These are phyloP conservation scores for Colletotrichum ledebouriae DNA, from an alignment of 2,329 filamentous ascomycete genomes.

Conservation along the genomic window DNA sequence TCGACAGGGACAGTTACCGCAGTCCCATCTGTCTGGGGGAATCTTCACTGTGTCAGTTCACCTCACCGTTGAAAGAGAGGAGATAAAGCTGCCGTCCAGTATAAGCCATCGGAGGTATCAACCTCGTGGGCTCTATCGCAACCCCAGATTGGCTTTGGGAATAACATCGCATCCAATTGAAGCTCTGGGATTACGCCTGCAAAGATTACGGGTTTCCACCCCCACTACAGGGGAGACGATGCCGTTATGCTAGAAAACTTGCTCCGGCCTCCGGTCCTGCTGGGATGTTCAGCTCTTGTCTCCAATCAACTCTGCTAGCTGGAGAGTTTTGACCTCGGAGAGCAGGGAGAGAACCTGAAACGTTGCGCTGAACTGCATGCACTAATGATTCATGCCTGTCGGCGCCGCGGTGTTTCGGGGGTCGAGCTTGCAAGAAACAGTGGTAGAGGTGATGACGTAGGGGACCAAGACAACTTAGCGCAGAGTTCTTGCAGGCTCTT, in stretches of 20 bases:
- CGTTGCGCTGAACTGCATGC: slow-evolving; percentile 10
- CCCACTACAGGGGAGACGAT: slow-evolving; percentile 30
- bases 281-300: slow-evolving; percentile 21
- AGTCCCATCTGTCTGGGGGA: slow-evolving; percentile 8
- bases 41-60: slow-evolving; percentile 10
- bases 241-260: slow-evolving; percentile 1
- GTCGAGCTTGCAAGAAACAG: slow-evolving; percentile 18
- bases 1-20: slow-evolving; percentile 29
- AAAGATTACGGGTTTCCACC: slow-evolving; percentile 35
- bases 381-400: slow-evolving; percentile 22
- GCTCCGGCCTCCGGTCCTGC: slow-evolving; percentile 7
- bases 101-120: slow-evolving; percentile 15
- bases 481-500: no score
- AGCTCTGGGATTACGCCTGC: slow-evolving; percentile 20
- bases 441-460: slow-evolving; percentile 17
- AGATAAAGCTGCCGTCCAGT: slow-evolving; percentile 8
- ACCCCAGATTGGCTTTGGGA: slow-evolving; percentile 16
- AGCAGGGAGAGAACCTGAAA: slow-evolving; percentile 30
- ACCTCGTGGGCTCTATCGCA: slow-evolving; percentile 25
- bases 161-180: slow-evolving; percentile 24
- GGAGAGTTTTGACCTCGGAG: slow-evolving; percentile 27
- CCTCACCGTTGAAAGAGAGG: slow-evolving; percentile 8
- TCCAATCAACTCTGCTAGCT: slow-evolving; percentile 32
- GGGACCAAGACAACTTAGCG: no score
- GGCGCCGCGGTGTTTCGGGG: slow-evolving; percentile 13